A percentile compares a stretch with the other conserved stretches of the same genome.
Conservation (phyloP, 2,329 filamentous ascomycete genomes). For the Aspergillus jensenii region DNA sequence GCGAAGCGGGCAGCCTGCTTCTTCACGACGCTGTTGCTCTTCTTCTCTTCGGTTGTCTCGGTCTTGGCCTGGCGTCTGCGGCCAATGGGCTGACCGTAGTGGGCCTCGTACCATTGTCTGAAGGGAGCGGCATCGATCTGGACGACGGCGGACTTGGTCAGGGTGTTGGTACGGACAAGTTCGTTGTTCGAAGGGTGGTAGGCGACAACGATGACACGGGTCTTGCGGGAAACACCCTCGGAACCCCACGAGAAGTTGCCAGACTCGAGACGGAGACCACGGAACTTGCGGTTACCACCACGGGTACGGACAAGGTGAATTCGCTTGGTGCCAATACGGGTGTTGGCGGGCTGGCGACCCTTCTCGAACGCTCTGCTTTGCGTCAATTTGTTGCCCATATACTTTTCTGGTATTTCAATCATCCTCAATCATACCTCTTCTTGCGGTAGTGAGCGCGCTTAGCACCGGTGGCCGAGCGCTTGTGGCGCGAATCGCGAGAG, state of each 20-base stretch:
- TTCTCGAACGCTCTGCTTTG: conserved; percentile 98
- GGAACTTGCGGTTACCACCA: conserved; percentile 99
- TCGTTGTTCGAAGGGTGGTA: conserved; percentile 99
- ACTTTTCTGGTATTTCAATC: background rate
- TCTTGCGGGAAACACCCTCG: conserved; percentile 97
- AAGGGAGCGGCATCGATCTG: conserved; percentile 98
- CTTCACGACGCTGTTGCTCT: conserved; percentile 92
- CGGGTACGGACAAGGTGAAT: conserved; percentile 96
- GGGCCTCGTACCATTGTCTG: conserved; percentile 99
- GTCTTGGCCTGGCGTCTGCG: conserved; percentile 84
- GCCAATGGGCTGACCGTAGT: conserved; percentile 91
- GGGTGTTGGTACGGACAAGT: conserved; percentile 99
- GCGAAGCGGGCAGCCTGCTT: conserved; percentile 91
- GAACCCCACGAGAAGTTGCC: conserved; percentile 99
- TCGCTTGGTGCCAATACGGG: conserved; percentile 96
- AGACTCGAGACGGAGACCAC: conserved; percentile 95
- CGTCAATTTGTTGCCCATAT: background rate
- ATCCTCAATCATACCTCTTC: conserved; percentile 47
- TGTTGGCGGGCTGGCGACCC: conserved; percentile 98
- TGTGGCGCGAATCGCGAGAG: conserved; percentile 99
- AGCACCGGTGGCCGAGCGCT: conserved; percentile 98
- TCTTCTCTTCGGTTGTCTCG: conserved; percentile 68
- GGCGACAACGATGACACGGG: conserved; percentile 95
- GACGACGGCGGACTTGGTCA: conserved; percentile 98
- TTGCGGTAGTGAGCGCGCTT: conserved; percentile 89